Conservation (phyloP, 768 basidiomycete species). For the Podaxis rugospora region DNA sequence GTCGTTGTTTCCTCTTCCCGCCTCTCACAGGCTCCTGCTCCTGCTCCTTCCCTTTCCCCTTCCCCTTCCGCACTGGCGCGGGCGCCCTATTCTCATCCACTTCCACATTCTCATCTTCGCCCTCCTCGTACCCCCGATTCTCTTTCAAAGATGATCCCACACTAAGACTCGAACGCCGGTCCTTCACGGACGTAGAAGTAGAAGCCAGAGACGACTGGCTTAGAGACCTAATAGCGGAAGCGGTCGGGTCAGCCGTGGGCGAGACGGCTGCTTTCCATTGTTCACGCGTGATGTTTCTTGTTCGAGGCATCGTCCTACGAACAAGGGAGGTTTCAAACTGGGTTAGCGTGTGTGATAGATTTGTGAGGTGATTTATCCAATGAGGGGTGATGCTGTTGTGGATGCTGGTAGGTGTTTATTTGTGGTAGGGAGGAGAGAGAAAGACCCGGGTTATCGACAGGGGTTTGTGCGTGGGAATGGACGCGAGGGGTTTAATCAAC, state of each 20-base stretch:
- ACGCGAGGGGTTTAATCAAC: conserved; percentile 6
- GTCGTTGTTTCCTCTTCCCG: conserved; percentile 25
- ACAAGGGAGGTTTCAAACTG: background rate
- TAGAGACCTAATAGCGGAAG: conserved; percentile 2
- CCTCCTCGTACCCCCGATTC: background rate
- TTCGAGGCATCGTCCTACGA: conserved; percentile 21
- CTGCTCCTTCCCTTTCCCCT: conserved; percentile 20
- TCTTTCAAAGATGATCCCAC: conserved; percentile 14
- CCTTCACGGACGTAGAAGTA: conserved; percentile 18
- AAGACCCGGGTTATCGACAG: background rate
- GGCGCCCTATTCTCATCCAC: background rate
- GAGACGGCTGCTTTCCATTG: conserved; percentile 23
- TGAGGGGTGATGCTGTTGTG: background rate
- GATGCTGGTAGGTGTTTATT: background rate
- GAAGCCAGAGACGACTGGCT: conserved; percentile 11
- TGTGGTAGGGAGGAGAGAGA: background rate
- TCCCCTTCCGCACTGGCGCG: conserved; percentile 6
- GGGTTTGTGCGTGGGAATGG: conserved; percentile 1
- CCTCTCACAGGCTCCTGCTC: conserved; percentile 3
- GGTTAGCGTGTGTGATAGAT: background rate
- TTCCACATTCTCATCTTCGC: background rate
- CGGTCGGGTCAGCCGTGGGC: conserved; percentile 8
- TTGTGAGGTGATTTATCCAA: background rate
- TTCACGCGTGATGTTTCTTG: conserved; percentile 23
- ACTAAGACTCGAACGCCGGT: conserved; percentile 12